Conservation (phyloP, 805 yeast genomes). For the Candida taoyuanica region DNA sequence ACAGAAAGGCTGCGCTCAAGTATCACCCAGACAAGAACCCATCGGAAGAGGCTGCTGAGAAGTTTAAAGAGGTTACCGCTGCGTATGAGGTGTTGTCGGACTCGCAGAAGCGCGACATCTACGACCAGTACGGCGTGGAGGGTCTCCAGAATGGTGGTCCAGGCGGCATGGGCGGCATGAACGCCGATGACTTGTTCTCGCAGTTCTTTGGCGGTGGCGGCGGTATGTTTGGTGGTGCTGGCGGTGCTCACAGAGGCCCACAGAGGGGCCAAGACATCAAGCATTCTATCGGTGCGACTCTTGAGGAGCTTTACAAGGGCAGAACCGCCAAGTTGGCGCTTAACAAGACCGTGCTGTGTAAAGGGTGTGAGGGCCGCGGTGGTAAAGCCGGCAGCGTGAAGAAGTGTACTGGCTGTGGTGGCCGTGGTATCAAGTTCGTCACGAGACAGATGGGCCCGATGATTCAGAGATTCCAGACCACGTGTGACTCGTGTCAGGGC, state of each 20-base stretch:
- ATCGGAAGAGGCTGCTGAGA: conserved; percentile 89
- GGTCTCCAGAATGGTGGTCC: conserved; percentile 81
- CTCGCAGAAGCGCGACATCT: conserved; percentile 79
- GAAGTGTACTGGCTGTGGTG: conserved; percentile 83
- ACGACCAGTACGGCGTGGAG: conserved; percentile 90
- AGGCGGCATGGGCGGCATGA: conserved; percentile 63
- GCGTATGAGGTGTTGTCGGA: conserved; percentile 90
- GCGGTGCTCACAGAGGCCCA: conserved; percentile 75
- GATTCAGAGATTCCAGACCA: conserved; percentile 96
- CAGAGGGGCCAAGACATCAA: conserved; percentile 86
- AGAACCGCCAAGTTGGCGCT: conserved; percentile 90
- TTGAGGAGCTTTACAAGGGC: conserved; percentile 93
- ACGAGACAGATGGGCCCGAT: conserved; percentile 99
- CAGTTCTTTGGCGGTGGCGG: conserved; percentile 84
- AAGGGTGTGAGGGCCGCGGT: conserved; percentile 89
- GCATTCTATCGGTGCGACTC: conserved; percentile 77
- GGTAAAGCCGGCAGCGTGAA: conserved; percentile 90
- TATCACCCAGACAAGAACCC: conserved; percentile 83
- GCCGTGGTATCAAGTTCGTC: conserved; percentile 85
- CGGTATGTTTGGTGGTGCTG: conserved; percentile 44
- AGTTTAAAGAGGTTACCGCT: conserved; percentile 83
- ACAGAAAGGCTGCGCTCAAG: conserved; percentile 75
- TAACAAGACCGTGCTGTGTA: conserved; percentile 87
- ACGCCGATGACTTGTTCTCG: conserved; percentile 69
- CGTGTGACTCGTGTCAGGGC: conserved; percentile 90